Conservation (phyloP, 176 grass and related monocot genomes). For the Urochloa ruziziensis region DNA sequence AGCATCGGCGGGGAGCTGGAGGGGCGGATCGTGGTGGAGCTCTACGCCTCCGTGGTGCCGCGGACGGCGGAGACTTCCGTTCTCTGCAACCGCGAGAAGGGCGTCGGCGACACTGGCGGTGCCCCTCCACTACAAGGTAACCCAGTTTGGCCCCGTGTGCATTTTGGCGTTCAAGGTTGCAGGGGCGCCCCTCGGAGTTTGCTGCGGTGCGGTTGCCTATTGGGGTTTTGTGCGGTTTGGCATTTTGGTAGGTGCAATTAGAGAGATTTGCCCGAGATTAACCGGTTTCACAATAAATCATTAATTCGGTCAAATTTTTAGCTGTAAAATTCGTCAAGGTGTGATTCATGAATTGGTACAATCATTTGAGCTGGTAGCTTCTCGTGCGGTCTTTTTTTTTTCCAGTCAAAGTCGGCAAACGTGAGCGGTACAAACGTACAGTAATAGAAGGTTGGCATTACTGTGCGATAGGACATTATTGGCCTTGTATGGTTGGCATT, state of each 20-base stretch:
- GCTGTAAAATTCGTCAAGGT: background rate
- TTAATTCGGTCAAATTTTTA: background rate
- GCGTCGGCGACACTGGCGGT: slow-evolving; percentile 56
- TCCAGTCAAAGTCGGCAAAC: background rate
- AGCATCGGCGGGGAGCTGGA: slow-evolving; percentile 88
- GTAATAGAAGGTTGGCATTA: too few species aligned
- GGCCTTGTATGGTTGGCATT: background rate
- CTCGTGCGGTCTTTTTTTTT: background rate
- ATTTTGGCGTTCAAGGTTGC: background rate
- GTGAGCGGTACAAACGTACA: background rate
- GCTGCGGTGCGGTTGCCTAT: background rate
- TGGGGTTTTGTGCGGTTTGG: background rate
- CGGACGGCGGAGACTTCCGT: slow-evolving; percentile 87
- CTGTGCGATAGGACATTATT: background rate
- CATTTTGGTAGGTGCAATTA: background rate
- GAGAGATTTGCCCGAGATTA: background rate
- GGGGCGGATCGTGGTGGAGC: slow-evolving; percentile 85
- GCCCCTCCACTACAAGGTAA: slow-evolving; percentile 78
- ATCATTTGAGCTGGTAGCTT: background rate
- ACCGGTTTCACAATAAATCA: background rate
- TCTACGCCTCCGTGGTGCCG: slow-evolving; percentile 63
- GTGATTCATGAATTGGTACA: background rate
- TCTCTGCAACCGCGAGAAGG: slow-evolving; percentile 93
- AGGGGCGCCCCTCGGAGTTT: background rate
- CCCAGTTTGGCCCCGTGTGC: background rate